A percentile compares a stretch with the other conserved stretches of the same genome.
These are phyloP conservation scores for Aspergillus egyptiacus DNA, from an alignment of 495 filamentous ascomycete species.

Conservation along the genomic window DNA sequence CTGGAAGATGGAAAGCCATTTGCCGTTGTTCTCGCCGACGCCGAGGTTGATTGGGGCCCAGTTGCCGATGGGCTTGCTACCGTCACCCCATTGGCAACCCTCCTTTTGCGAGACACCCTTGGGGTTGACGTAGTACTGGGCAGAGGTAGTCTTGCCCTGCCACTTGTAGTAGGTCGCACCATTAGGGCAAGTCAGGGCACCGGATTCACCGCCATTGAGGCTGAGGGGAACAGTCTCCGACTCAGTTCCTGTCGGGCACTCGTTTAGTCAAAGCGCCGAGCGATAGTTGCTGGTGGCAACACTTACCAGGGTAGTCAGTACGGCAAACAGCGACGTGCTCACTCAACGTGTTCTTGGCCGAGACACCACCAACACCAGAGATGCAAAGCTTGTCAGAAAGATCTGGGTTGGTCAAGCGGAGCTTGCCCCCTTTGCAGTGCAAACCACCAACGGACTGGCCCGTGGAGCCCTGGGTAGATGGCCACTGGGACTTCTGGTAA, in stretches of 20 bases:
- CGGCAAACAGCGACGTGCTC: constrained; percentile 72
- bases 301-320: constrained; percentile 83
- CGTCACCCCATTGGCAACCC: constrained; percentile 75
- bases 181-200: constrained; percentile 67
- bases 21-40: constrained; percentile 64
- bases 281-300: not conserved
- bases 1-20: constrained; percentile 77
- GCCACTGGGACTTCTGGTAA: constrained; percentile 94
- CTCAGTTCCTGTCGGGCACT: constrained; percentile 58
- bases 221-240: constrained; percentile 72
- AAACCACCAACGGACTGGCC: constrained; percentile 88
- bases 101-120: constrained; percentile 57
- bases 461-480: constrained; percentile 66
- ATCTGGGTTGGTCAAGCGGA: constrained; percentile 67
- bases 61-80: constrained; percentile 63
- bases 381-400: constrained; percentile 68
- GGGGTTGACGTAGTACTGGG: constrained; percentile 97
- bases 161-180: constrained; percentile 67
- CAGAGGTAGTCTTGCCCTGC: constrained; percentile 67
- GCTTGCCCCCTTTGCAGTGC: constrained; percentile 66
- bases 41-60: constrained; percentile 87
- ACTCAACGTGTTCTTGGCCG: constrained; percentile 64
- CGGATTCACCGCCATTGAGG: constrained; percentile 47
- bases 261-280: not conserved
- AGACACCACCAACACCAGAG: constrained; percentile 60